Conservation (phyloP, 2,329 filamentous ascomycete genomes). For the Cercospora zeae-maydis region DNA sequence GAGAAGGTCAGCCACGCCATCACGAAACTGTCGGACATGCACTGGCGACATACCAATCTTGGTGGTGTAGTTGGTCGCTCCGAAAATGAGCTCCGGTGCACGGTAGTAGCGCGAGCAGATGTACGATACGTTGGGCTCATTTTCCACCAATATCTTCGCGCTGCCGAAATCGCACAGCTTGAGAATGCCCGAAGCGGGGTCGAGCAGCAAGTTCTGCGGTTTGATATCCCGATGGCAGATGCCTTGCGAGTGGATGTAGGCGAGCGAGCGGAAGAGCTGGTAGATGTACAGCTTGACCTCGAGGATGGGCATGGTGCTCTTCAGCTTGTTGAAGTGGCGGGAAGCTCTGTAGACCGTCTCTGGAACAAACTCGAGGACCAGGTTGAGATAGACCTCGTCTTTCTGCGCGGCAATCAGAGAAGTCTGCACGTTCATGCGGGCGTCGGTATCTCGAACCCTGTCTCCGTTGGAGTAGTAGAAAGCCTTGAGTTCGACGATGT, state of each 20-base stretch:
- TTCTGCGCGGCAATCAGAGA: constrained; percentile 47
- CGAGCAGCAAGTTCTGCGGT: constrained; percentile 92
- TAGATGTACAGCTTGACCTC: constrained; percentile 99
- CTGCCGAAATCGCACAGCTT: constrained; percentile 99
- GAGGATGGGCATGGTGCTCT: constrained; percentile 97
- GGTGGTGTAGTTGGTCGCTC: constrained; percentile 98
- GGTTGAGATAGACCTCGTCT: constrained; percentile 97
- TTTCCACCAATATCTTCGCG: constrained; percentile 96
- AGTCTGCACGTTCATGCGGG: constrained; percentile 37
- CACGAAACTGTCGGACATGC: background rate
- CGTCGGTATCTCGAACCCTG: constrained; percentile 59
- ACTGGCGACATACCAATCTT: constrained; percentile 80
- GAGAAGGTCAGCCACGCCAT: constrained; percentile 16
- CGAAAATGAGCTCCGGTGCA: constrained; percentile 95
- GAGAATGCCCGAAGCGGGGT: constrained; percentile 83
- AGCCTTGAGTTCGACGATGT: constrained; percentile 97
- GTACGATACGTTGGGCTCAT: constrained; percentile 98
- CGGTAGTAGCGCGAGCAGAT: constrained; percentile 99
- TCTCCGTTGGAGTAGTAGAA: constrained; percentile 99
- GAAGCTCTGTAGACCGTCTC: constrained; percentile 98
- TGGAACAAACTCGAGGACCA: constrained; percentile 96
- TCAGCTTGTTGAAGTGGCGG: constrained; percentile 99
- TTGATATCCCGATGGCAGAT: constrained; percentile 99
- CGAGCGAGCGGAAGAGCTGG: constrained; percentile 95
- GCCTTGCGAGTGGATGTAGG: constrained; percentile 98